Percentiles rank a stretch among this genome's conserved stretches.
These are phyloP conservation scores for Colletotrichum melonis DNA, from an alignment of 2,329 filamentous ascomycete species.

Conservation along the genomic window DNA sequence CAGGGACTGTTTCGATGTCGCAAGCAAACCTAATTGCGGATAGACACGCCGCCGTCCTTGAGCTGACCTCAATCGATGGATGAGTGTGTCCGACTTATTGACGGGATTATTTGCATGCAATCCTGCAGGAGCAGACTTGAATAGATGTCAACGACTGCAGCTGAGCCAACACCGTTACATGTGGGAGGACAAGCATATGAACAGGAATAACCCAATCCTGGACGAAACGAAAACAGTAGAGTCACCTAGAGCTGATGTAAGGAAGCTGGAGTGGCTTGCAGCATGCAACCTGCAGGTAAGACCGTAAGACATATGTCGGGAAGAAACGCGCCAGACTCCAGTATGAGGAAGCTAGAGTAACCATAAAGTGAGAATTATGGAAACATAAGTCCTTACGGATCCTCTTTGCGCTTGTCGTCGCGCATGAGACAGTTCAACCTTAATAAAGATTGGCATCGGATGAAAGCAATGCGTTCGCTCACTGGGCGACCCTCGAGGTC, in stretches of 20 bases:
- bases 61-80: not conserved
- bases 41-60: not conserved
- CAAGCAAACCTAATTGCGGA: not conserved
- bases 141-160: not conserved
- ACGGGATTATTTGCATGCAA: not conserved
- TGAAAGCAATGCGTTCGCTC: not conserved
- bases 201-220: not conserved
- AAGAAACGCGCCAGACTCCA: not conserved
- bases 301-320: constrained; percentile 3
- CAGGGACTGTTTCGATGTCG: not conserved
- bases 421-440: not conserved
- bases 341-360: not conserved
- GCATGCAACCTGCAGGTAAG: constrained; percentile 1
- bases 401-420: not conserved
- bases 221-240: not conserved
- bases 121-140: not conserved
- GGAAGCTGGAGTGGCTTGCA: not conserved
- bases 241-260: not conserved
- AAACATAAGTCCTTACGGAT: not conserved
- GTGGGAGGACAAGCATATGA: not conserved
- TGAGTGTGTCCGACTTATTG: not conserved
- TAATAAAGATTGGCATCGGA: not conserved
- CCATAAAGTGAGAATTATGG: not conserved
- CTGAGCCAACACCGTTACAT: constrained; percentile 3
- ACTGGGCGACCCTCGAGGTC: not conserved